These are phyloP conservation scores for Phaffomyces thermotolerans DNA, from an alignment of 805 yeast species.

Conservation along the genomic window DNA sequence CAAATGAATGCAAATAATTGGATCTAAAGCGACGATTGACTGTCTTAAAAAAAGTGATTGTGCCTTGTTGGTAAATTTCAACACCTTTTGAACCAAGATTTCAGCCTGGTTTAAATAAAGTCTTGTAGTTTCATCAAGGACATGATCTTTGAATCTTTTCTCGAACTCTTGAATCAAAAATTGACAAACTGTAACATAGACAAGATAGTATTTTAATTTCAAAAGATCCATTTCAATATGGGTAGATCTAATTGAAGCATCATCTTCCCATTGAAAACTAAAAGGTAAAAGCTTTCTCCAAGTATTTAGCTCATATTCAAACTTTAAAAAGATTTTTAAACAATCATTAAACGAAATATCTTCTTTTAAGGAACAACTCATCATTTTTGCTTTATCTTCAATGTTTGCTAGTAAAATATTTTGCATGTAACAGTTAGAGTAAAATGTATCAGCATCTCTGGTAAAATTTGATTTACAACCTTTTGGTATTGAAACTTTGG, in stretches of 20 bases:
- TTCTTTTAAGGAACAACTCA: not conserved
- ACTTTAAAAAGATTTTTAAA: constrained; percentile 1
- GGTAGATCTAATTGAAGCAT: constrained; percentile 2
- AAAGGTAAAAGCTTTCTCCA: constrained; percentile 4
- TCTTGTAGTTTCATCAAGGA: not conserved
- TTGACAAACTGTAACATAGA: constrained; percentile 3
- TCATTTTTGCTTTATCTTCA: constrained; percentile 3
- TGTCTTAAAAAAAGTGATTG: not conserved
- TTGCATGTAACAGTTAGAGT: constrained; percentile 5
- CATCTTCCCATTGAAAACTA: constrained; percentile 7
- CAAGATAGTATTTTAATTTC: constrained; percentile 1
- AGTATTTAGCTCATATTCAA: constrained; percentile 3
- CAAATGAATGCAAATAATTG: constrained; percentile 1
- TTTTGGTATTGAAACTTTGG: constrained; percentile 1
- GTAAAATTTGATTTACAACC: constrained; percentile 4
- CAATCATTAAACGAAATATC: not conserved
- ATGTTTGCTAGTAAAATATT: constrained; percentile 2
- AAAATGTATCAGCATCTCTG: constrained; percentile 4
- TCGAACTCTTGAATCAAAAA: constrained; percentile 1
- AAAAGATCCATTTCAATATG: constrained; percentile 4
- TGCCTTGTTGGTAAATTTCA: not conserved
- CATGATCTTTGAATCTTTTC: not conserved
- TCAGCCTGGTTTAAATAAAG: not conserved
- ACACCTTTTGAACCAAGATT: not conserved
- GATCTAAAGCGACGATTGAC: constrained; percentile 1